Percentiles rank a stretch among this genome's conserved stretches.
Evolutionary conservation across 2,329 filamentous ascomycete genomes (phyloP).

Genomic region (Coleophoma cylindrospora): DNA sequence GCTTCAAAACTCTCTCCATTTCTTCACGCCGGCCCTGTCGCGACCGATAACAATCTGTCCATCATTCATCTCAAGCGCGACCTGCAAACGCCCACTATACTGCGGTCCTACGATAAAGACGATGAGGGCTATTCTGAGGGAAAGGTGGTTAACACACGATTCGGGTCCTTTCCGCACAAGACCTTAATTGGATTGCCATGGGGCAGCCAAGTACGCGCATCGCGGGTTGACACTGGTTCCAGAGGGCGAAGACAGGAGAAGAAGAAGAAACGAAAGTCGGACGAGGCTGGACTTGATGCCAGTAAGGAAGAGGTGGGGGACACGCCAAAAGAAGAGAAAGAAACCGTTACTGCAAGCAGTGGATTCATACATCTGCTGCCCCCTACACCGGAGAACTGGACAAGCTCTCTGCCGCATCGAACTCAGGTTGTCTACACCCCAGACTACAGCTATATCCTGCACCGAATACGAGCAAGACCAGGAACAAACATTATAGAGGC

Average conservation of each 20-base stretch:
- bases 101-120: constrained; percentile 55
- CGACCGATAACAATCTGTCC: constrained; percentile 64
- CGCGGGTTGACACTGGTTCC: constrained; percentile 87
- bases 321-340: constrained; percentile 34
- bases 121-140: constrained; percentile 72
- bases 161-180: constrained; percentile 82
- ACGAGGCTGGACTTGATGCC: constrained; percentile 24
- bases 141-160: constrained; percentile 83
- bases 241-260: constrained; percentile 67
- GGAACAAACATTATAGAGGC: constrained; percentile 74
- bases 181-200: constrained; percentile 75
- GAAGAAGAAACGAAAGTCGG: constrained; percentile 44
- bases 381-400: constrained; percentile 81
- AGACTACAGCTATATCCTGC: constrained; percentile 80
- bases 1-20: constrained; percentile 62
- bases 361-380: constrained; percentile 77
- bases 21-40: constrained; percentile 60
- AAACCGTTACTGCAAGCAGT: constrained; percentile 48
- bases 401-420: constrained; percentile 70
- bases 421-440: constrained; percentile 86
- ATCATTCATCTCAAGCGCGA: constrained; percentile 88
- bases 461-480: constrained; percentile 68
- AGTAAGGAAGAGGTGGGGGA: constrained; percentile 17
- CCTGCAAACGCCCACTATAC: constrained; percentile 70
- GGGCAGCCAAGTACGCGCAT: constrained; percentile 89